phyloP scores from a whole-genome alignment of 2,329 filamentous ascomycete species.

The Fusarium xyrophilum region DNA sequence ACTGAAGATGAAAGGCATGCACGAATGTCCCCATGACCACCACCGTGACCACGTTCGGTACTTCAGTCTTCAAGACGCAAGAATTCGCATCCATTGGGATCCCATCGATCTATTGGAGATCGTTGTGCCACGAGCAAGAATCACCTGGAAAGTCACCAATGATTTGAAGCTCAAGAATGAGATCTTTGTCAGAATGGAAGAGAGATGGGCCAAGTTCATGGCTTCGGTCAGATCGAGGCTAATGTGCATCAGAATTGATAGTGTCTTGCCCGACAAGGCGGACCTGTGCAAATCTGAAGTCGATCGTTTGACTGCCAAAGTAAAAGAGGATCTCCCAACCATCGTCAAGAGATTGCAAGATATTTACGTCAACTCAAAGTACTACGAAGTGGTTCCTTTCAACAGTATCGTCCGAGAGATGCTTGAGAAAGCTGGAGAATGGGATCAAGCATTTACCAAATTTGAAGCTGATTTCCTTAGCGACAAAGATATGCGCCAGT shows the following conservation, averaged over 20 bases:
- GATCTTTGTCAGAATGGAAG: conserved; percentile 80
- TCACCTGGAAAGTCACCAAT: conserved; percentile 98
- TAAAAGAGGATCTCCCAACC: conserved; percentile 80
- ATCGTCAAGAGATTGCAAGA: conserved; percentile 82
- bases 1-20: conserved; percentile 73
- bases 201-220: conserved; percentile 86
- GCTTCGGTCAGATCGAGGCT: conserved; percentile 82
- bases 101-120: conserved; percentile 92
- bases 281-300: conserved; percentile 84
- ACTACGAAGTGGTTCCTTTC: conserved; percentile 95
- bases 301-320: conserved; percentile 76
- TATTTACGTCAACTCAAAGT: conserved; percentile 90
- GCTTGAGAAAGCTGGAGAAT: conserved; percentile 90
- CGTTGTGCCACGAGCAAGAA: conserved; percentile 84
- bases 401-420: conserved; percentile 89
- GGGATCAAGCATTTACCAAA: conserved; percentile 88
- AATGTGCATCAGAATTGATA: conserved; percentile 89
- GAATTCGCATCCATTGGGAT: conserved; percentile 90
- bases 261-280: conserved; percentile 84
- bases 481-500: conserved; percentile 91
- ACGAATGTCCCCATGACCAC: conserved; percentile 85
- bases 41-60: conserved; percentile 92
- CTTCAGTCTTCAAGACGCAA: conserved; percentile 86
- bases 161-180: conserved; percentile 94
- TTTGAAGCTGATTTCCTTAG: conserved; percentile 95